Base-by-base conservation (phyloP, 202 grass and related monocot species). In the Hordeum pubiflorum region DNA sequence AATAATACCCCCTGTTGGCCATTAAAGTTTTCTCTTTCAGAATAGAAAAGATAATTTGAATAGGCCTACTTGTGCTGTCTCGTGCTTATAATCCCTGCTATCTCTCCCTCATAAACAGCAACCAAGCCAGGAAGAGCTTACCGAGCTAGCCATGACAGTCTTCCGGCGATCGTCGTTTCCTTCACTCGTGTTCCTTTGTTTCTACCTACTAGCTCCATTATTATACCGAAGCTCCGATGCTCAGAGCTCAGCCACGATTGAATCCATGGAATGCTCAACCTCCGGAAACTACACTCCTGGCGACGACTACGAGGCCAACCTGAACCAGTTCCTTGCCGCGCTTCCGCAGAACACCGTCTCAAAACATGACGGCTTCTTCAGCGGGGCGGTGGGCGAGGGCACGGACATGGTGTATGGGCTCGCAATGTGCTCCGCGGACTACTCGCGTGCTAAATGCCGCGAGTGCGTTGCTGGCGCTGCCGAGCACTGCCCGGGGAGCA, bases 331-430 rank as follows among this genome's bases (percentile, higher is more conserved):
- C 10, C 37, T 81, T 2, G 34, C 54, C 4, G 3, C 1, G 10
- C 52, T 81, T 6, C 79, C 34, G 9, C 7, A 57, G 22, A 31
- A 7, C 10, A 46, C 79, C 8, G 77, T 80, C 1, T 39, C 79
- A 36, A 59, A 59, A 15, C 44, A 60, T 23, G 79, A 54, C 12
- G 79, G 79, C 34, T 81, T 81, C 66, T 71, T 81, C 79, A 71
- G 71, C 65, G 79, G 54, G 48, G 59, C 36, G 4, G 79, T 3
- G 14, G 61, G 76, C 0, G 18, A 33, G 3, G 61, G 40, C 0
- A 3, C 77, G 6, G 65, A 21, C 9, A 81, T 66, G 15, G 52
- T 24, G 2, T 71, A 81, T 10, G 78, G 9, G 1, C 14, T 81
- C 5, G 79, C 79, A 23, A 6, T 81, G 21, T 81, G 79, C 54